Base-by-base conservation (phyloP, 2,329 filamentous ascomycete genomes). In the Arthrobotrys musiformis region DNA sequence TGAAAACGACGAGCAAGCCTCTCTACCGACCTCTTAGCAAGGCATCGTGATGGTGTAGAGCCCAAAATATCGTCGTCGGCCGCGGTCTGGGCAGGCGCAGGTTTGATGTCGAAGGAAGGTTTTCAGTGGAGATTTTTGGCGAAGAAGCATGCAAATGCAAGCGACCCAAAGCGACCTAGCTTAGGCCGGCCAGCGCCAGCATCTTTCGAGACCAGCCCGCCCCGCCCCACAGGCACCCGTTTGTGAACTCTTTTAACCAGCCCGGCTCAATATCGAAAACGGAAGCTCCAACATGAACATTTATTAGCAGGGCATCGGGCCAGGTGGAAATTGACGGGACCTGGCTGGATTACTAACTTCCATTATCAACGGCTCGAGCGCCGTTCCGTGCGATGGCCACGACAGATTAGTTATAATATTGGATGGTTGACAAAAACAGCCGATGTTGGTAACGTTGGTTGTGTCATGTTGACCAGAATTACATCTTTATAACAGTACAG, bases 81-180 rank as follows among this genome's bases (percentile, higher is more conserved):
- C n/a, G 48, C n/a, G n/a, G n/a, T n/a, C n/a, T n/a, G n/a, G n/a
- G n/a, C n/a, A n/a, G n/a, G n/a, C n/a, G 28, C 28, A 24, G 28
- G 35, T 19, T 46, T 33, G 52, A 68, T 44, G 63, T 68, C 26
- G 22, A 62, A 62, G 58, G n/a, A 70, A 58, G 58, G 68, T 72
- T 63, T n/a, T 72, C 68, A 46, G 68, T 72, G 68, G 68, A 72
- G 68, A 64, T 72, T 72, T 72, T 72, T 72, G 58, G 68, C 68
- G 60, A 63, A 50, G 61, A 19, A 35, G 40, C 40, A 19, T 37
- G 44, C 60, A n/a, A n/a, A 42, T 70, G 67, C 67, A 70, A 26
- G 46, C 11, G 58, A 24, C 68, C 66, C 35, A 48, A 72, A 64
- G 13, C 44, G 67, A 63, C 42, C 68, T 72, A 58, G 68, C 28